Conservation (phyloP, 2,329 filamentous ascomycete genomes). For the Botrytis hyacinthi region DNA sequence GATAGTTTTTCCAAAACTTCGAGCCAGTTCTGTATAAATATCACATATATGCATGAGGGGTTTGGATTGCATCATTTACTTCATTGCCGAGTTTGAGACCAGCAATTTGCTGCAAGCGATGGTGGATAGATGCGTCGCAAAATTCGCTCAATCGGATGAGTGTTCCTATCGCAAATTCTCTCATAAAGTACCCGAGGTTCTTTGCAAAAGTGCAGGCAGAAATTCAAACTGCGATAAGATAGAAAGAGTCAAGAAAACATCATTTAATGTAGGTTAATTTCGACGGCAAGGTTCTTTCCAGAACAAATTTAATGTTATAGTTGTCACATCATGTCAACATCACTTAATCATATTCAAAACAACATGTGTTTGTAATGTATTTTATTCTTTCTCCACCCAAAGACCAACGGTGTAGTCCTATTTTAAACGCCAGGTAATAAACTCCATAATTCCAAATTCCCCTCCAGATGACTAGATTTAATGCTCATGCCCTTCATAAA, state of each 20-base stretch:
- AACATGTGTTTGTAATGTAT: not conserved
- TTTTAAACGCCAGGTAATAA: conserved; percentile 6
- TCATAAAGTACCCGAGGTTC: too few relatives aligned
- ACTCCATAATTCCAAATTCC: not conserved
- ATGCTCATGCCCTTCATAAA: conserved; percentile 2
- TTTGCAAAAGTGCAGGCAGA: too few relatives aligned
- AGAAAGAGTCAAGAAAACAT: not conserved
- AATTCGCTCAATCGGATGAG: too few relatives aligned
- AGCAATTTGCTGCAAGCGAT: too few relatives aligned
- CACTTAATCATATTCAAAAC: not conserved
- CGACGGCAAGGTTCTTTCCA: not conserved
- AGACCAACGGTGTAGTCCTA: not conserved
- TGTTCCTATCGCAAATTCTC: too few relatives aligned
- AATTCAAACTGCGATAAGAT: not conserved
- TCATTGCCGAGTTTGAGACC: too few relatives aligned
- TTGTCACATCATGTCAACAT: not conserved
- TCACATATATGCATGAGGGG: too few relatives aligned
- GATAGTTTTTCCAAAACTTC: too few relatives aligned
- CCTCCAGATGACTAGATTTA: not conserved
- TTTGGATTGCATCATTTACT: too few relatives aligned
- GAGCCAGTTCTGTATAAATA: too few relatives aligned
- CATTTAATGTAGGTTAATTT: not conserved
- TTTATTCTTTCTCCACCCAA: conserved; percentile 19
- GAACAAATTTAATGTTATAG: not conserved
- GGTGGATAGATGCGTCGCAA: too few relatives aligned